Evolutionary conservation across 352 stramenopile species (phyloP), one percentile per base, ranked within the genome.

Genomic region (Discostella stelligera): DNA sequence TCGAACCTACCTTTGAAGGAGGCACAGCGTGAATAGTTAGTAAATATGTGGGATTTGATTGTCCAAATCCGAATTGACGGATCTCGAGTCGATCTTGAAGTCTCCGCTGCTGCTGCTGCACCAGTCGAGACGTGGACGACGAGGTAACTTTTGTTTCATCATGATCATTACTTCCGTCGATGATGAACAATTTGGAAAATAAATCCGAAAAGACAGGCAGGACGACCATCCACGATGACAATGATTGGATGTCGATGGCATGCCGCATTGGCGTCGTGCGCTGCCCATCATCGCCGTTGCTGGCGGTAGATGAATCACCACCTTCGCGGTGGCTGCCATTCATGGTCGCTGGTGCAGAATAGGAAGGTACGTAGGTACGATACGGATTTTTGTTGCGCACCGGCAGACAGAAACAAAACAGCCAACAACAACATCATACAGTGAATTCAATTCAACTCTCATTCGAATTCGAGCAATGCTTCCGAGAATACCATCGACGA

Each of bases 41-140:
- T 6, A 89, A 61, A 71, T 90, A 93, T 0, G 87, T 93, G 49
- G 87, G 87, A 80, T 93, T 93, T 10, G 81, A 90, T 49, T 93
- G 87, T 11, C 87, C 87, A 66, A 91, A 93, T 55, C 86, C 83
- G 74, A 91, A 91, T 70, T 91, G 82, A 37, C 69, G 74, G 59
- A 91, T 70, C 46, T 70, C 20, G 16, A 89, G 16, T 9, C 62
- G 50, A 27, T 54, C 11, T 52, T 52, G 11, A 14, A 66, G 54
- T 8, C 41, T 20, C 16, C 8, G 3, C 16, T 25, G 48, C 5
- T 25, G 48, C 7, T 32, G 5, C n/a, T 32, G 21, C 6, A 16
- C 2, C 52, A 3, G 11, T 9, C 7, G 11, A 3, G 14, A 30
- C 52, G 52, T 54, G 14, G 21, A 18, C 18, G 20, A 54, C 27